phyloP scores from a whole-genome alignment of 352 stramenopile species.

The Pilasporangium apinafurcum region DNA sequence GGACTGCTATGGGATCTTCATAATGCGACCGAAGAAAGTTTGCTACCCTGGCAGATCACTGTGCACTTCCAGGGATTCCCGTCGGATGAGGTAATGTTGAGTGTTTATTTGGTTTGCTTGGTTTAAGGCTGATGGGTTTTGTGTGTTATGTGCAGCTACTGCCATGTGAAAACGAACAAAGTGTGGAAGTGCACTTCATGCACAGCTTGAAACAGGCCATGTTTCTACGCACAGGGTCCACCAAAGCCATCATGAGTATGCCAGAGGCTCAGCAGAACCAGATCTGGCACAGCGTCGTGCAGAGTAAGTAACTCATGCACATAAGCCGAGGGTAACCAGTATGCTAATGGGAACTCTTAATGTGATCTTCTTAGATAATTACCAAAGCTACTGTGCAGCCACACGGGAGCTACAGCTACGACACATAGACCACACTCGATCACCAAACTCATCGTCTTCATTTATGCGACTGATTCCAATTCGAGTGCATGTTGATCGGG shows the following conservation, averaged over 20 bases:
- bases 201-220: conserved; percentile 76
- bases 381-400: conserved; percentile 42
- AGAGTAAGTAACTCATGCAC: conserved; percentile 61
- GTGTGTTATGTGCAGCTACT: conserved; percentile 24
- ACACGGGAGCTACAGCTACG: conserved; percentile 39
- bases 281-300: conserved; percentile 70
- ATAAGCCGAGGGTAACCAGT: too few species aligned
- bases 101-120: not conserved
- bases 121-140: not conserved
- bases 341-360: too few species aligned
- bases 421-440: conserved; percentile 25
- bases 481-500: conserved; percentile 51
- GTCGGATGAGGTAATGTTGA: conserved; percentile 21
- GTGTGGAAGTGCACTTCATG: conserved; percentile 80
- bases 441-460: conserved; percentile 13
- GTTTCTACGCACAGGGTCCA: conserved; percentile 68
- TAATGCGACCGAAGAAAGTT: conserved; percentile 1
- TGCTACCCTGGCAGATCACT: conserved; percentile 61
- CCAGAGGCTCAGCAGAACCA: conserved; percentile 73
- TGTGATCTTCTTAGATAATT: conserved; percentile 21
- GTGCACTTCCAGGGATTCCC: conserved; percentile 82
- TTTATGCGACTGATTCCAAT: conserved; percentile 47
- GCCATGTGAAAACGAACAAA: conserved; percentile 69
- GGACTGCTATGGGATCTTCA: conserved; percentile 58
- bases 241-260: conserved; percentile 75